Conservation (phyloP, 106 monocot genomes). For the Dioscorea dumetorum region DNA sequence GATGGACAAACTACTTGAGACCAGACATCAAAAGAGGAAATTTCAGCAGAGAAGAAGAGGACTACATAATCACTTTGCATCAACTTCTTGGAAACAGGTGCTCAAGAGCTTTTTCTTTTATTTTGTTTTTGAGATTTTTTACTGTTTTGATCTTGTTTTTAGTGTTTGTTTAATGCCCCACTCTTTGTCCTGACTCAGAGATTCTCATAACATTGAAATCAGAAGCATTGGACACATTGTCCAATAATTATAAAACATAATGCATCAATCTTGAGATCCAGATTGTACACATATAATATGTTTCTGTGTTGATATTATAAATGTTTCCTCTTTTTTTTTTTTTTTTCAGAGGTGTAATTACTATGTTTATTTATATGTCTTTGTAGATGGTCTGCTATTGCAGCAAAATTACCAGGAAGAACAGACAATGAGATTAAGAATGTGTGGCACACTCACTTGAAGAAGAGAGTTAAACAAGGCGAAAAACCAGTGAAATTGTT, state of each 20-base stretch:
- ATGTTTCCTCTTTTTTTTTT: background rate
- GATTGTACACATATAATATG: no score
- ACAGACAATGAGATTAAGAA: conserved; percentile 41
- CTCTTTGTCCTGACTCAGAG: background rate
- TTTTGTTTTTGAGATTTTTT: background rate
- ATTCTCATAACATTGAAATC: background rate
- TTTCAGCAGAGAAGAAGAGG: conserved; percentile 61
- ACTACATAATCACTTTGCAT: conserved; percentile 43
- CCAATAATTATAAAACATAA: background rate
- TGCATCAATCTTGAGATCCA: background rate
- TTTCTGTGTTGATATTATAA: no score
- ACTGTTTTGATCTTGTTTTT: background rate
- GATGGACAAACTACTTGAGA: conserved; percentile 67
- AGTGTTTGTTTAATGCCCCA: background rate
- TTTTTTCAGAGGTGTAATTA: no score
- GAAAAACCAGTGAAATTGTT: background rate
- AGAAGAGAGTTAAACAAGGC: conserved; percentile 11
- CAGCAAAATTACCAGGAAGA: conserved; percentile 24
- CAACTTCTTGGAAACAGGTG: conserved; percentile 51
- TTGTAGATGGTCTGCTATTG: conserved; percentile 27
- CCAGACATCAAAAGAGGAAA: conserved; percentile 72
- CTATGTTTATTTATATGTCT: background rate
- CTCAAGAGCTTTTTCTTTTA: background rate
- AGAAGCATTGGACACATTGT: background rate
- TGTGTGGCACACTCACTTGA: conserved; percentile 33